A percentile compares a stretch with the other conserved stretches of the same genome.
These are phyloP conservation scores for Tricholoma flavovirens DNA, from an alignment of 768 basidiomycete species.

Conservation along the genomic window DNA sequence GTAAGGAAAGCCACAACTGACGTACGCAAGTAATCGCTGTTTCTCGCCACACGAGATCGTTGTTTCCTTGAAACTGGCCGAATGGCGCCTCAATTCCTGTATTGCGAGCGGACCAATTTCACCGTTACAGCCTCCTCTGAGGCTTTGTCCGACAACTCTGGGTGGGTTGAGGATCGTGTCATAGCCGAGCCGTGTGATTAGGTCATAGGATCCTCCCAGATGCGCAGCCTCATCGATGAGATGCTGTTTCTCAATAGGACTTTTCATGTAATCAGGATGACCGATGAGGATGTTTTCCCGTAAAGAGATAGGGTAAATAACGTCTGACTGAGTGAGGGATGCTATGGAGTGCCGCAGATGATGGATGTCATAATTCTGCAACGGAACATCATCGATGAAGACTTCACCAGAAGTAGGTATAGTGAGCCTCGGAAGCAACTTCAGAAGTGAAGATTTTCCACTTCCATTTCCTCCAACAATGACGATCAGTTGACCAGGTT, in stretches of 20 bases:
- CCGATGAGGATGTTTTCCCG: conserved; percentile 35
- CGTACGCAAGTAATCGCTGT: conserved; percentile 46
- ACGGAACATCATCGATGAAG: conserved; percentile 31
- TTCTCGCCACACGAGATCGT: conserved; percentile 41
- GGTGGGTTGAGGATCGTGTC: conserved; percentile 34
- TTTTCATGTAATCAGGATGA: conserved; percentile 6
- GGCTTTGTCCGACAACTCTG: conserved; percentile 22
- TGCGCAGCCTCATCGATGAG: conserved; percentile 25
- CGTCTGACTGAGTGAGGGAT: conserved; percentile 35
- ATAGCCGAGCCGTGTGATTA: conserved; percentile 37
- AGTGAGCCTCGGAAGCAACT: conserved; percentile 32
- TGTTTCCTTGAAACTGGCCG: conserved; percentile 21
- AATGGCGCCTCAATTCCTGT: conserved; percentile 24
- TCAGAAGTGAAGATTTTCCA: conserved; percentile 40
- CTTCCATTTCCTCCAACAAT: conserved; percentile 42
- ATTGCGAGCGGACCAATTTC: conserved; percentile 25
- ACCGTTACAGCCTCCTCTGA: conserved; percentile 22
- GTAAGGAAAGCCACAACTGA: conserved; percentile 7
- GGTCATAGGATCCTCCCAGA: conserved; percentile 34
- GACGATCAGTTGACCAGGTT: conserved; percentile 37
- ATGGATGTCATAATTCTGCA: conserved; percentile 24
- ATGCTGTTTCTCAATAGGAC: conserved; percentile 12
- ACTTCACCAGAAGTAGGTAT: conserved; percentile 32
- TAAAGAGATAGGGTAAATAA: conserved; percentile 29
- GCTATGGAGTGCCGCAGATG: conserved; percentile 34